Evolutionary conservation across 371 early-diverging fungal genomes (phyloP).

Genomic region (Entomophthora muscae): DNA sequence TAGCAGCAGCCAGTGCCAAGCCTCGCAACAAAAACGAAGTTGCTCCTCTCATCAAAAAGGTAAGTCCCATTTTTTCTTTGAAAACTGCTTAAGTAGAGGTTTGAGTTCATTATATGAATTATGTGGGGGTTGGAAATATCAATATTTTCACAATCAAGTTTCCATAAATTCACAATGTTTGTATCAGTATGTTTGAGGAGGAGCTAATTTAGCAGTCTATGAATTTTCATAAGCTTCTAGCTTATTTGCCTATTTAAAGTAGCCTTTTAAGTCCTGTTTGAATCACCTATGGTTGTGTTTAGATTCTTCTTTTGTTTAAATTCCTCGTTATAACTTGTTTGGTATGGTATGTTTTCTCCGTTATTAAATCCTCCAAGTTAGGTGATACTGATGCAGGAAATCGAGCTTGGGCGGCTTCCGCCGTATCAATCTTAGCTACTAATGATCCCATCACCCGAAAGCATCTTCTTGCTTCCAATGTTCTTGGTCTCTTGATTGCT

Average conservation of each 20-base stretch:
- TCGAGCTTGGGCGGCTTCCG: slow-evolving; percentile 76
- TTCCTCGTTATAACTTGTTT: too few relatives aligned
- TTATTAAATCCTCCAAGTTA: slow-evolving; percentile 35
- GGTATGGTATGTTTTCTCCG: too few relatives aligned
- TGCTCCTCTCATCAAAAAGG: slow-evolving; percentile 8
- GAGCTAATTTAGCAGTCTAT: too few relatives aligned
- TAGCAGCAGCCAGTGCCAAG: not conserved
- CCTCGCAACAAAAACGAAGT: not conserved
- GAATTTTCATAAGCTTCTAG: too few relatives aligned
- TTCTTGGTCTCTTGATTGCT: slow-evolving; percentile 42
- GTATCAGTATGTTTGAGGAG: not conserved
- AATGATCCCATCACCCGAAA: slow-evolving; percentile 39
- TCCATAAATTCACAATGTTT: not conserved
- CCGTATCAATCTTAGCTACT: slow-evolving; percentile 54
- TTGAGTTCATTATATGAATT: too few relatives aligned
- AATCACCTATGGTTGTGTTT: too few relatives aligned
- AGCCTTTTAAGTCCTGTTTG: too few relatives aligned
- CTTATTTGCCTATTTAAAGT: too few relatives aligned
- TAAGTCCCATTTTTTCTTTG: too few relatives aligned
- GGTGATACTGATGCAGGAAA: slow-evolving; percentile 45
- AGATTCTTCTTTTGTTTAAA: too few relatives aligned
- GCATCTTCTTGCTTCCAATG: slow-evolving; percentile 45
- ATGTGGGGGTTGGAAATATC: too few relatives aligned
- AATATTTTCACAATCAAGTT: not conserved
- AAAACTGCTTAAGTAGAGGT: too few relatives aligned